These are phyloP conservation scores for Venturia pyrina DNA, from an alignment of 2,329 filamentous ascomycete species.

Conservation along the genomic window DNA sequence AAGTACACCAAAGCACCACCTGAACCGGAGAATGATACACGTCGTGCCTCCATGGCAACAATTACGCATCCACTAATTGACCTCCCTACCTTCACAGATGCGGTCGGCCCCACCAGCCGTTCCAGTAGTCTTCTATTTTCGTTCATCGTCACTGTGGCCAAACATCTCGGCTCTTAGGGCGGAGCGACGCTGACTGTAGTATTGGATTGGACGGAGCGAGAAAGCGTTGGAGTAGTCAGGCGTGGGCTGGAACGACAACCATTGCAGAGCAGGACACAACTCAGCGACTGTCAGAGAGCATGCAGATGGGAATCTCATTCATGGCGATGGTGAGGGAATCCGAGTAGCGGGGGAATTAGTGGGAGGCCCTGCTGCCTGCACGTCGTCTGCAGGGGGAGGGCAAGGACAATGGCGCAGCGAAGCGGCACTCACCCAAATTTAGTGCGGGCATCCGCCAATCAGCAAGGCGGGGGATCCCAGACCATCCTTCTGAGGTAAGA, in stretches of 20 bases:
- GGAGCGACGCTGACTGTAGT: background rate
- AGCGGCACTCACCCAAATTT: background rate
- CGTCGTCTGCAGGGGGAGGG: background rate
- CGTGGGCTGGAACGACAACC: background rate
- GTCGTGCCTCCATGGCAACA: constrained; percentile 6
- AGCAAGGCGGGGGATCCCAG: background rate
- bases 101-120: background rate
- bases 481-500: background rate
- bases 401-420: too few species aligned
- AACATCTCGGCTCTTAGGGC: background rate
- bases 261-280: background rate
- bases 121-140: constrained; percentile 1
- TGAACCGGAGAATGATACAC: constrained; percentile 5
- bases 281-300: background rate
- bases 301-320: background rate
- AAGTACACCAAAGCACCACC: background rate
- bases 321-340: background rate
- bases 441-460: background rate
- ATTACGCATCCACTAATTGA: constrained; percentile 2
- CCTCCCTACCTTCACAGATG: background rate
- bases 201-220: background rate
- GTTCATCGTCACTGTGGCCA: constrained; percentile 1
- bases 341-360: background rate
- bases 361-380: background rate
- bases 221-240: background rate